Base-by-base conservation (phyloP, 1,284 basidiomycete species). In the Mycena sp. region DNA sequence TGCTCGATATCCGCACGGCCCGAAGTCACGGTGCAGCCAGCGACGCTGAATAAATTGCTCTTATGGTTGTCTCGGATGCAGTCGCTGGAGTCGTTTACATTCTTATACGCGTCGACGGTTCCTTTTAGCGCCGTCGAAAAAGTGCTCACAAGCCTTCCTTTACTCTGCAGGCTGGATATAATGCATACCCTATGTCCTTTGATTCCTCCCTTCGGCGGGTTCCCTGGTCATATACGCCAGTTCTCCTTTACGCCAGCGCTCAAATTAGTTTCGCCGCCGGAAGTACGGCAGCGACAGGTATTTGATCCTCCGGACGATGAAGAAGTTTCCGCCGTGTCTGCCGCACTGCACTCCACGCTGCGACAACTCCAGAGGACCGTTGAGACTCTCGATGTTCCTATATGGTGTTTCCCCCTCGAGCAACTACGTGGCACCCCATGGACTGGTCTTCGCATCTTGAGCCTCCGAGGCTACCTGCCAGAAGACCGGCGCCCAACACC, bases 311-410 rank as follows among this genome's bases (percentile, higher is more conserved):
- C 40, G 40, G 40, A 41, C 40, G 40, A 41, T 41, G 40, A 41
- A 41, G 40, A 41, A 41, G 40, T 41, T 41, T 41, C 9, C 40
- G 40, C 40, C 40, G 40, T 41, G 40, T 41, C 40, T 41, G 40
- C 40, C 40, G 40, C 40, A 41, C 40, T 41, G 40, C 40, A 41
- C 40, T 41, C 40, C 40, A 21, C 40, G 19, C 19, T 41, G 40
- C 40, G 40, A 41, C 40, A 41, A 19, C 40, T 41, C 40, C 40
- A 21, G 40, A 41, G 40, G 40, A 41, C 40, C 40, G 40, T 50
- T 37, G 49, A 50, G 32, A 50, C 49, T 37, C 49, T 50, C 32
- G 49, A 50, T 50, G 49, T 50, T 50, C 49, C 49, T 26, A 38
- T 50, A 37, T 50, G 49, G 49, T 37, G 49, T 37, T 50, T 50